Percentiles rank a stretch among this genome's conserved stretches.
Evolutionary conservation across 352 stramenopile genomes (phyloP).

Genomic region (Phytopythium sindhum): DNA sequence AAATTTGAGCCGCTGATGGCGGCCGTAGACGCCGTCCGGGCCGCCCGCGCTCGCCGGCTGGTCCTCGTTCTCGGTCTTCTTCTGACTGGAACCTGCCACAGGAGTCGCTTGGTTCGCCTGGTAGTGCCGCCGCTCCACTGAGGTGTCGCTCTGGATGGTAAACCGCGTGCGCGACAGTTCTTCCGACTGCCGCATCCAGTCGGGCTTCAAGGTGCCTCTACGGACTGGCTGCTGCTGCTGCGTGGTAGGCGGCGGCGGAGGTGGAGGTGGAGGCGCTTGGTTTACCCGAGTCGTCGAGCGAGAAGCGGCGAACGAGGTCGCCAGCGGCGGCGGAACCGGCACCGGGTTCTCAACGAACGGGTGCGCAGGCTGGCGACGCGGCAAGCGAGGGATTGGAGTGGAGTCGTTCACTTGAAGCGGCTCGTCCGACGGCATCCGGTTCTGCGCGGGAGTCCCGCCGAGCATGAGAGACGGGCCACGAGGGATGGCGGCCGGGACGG

Average conservation of each 20-base stretch:
- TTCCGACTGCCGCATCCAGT: constrained; percentile 70
- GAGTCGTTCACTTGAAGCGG: constrained; percentile 11
- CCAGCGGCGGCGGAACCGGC: constrained; percentile 6
- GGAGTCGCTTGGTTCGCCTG: constrained; percentile 11
- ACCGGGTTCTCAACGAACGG: not conserved
- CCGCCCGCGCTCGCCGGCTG: constrained; percentile 38
- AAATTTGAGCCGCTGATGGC: constrained; percentile 57
- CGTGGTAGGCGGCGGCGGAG: constrained; percentile 6
- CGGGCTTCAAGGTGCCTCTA: constrained; percentile 51
- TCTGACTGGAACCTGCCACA: not conserved
- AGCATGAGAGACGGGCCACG: constrained; percentile 9
- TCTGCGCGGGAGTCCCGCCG: constrained; percentile 8
- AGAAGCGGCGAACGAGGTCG: constrained; percentile 7
- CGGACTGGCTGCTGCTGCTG: constrained; percentile 8
- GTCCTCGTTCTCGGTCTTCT: constrained; percentile 18
- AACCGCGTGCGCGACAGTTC: constrained; percentile 58
- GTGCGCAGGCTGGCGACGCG: not conserved
- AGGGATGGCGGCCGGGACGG: constrained; percentile 7
- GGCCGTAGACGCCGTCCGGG: constrained; percentile 52
- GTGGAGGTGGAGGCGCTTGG: not conserved
- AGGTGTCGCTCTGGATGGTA: constrained; percentile 46
- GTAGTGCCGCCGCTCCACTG: constrained; percentile 11
- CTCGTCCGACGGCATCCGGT: constrained; percentile 7
- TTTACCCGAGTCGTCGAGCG: not conserved
- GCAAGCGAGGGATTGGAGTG: constrained; percentile 23